phyloP scores from a whole-genome alignment of 106 monocot species.

The Acorus gramineus region DNA sequence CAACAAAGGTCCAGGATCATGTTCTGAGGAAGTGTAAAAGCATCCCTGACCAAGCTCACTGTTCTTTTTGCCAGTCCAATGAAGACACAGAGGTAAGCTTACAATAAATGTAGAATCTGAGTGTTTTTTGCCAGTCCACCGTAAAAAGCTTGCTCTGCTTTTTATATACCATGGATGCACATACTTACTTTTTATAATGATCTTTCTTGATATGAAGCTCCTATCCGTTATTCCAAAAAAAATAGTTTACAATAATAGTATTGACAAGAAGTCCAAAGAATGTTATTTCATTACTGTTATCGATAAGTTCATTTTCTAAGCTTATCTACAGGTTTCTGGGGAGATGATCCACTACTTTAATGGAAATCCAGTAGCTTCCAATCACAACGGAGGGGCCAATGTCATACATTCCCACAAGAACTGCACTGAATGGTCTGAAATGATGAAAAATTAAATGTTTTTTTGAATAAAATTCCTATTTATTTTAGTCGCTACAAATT shows the following conservation, averaged over 20 bases:
- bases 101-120: not conserved
- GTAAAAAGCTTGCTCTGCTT: not conserved
- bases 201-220: no score
- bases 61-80: conserved; percentile 77
- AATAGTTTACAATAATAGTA: no score
- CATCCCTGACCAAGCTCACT: conserved; percentile 20
- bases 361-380: conserved; percentile 53
- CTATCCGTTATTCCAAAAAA: no score
- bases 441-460: conserved; percentile 1
- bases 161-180: no score
- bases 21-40: conserved; percentile 40
- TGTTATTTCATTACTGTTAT: no score
- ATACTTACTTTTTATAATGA: no score
- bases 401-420: conserved; percentile 70
- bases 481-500: not conserved
- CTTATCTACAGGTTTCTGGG: conserved; percentile 61
- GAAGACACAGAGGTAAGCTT: conserved; percentile 49
- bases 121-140: not conserved
- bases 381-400: conserved; percentile 46
- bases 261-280: no score
- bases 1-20: conserved; percentile 6
- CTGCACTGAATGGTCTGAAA: conserved; percentile 80
- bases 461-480: not conserved
- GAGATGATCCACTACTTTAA: conserved; percentile 83
- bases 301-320: no score